Evolutionary conservation across 1,284 basidiomycete genomes (phyloP), one percentile per base, ranked within the genome.

Genomic region (Porogramme epimiltina): DNA sequence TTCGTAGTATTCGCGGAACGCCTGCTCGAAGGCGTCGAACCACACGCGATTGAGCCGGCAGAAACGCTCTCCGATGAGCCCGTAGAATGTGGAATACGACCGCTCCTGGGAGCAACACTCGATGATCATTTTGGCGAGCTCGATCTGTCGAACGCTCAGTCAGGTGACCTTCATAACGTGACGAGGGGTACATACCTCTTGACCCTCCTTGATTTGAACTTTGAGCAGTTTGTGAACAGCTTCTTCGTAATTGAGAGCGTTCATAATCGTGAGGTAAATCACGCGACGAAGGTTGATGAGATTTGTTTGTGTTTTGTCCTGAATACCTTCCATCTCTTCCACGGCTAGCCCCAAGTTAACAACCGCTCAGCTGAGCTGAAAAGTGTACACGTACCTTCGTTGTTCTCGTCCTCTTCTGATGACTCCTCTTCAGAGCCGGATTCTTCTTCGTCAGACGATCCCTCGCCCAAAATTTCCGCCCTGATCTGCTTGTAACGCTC

Each of bases 51-150:
- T 95, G 61, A 99, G 80, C 73, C 97, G 97, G 77, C 91, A 91
- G 74, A 99, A 95, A 11, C 96, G 88, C 72, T 99, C 96, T 47
- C 94, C 95, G 62, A 98, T 84, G 31, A 98, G 85, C 19, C 96
- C 96, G 67, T 96, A 99, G 77, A 98, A 99, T 37, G 84, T 93
- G 10, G 91, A 91, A 70, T 98, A 99, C 0, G 96, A 95, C 4
- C 96, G 89, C 70, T 99, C 96, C 77, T 99, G 96, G 2, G 96
- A 99, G 69, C 96, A 99, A 87, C 96, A 99, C 67, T 99, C 96
- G 70, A 99, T 90, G 54, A 99, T 84, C 96, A 99, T 99, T 78
- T 99, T 98, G 72, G 92, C 87, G 47, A 99, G 74, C 71, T 98
- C 96, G 63, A 94, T 91, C 91, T 95, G 62, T 6, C 26, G 15